Evolutionary conservation across 257 asterid species (phyloP), one percentile per base, ranked within the genome.

Genomic region (Lithospermum erythrorhizon): DNA sequence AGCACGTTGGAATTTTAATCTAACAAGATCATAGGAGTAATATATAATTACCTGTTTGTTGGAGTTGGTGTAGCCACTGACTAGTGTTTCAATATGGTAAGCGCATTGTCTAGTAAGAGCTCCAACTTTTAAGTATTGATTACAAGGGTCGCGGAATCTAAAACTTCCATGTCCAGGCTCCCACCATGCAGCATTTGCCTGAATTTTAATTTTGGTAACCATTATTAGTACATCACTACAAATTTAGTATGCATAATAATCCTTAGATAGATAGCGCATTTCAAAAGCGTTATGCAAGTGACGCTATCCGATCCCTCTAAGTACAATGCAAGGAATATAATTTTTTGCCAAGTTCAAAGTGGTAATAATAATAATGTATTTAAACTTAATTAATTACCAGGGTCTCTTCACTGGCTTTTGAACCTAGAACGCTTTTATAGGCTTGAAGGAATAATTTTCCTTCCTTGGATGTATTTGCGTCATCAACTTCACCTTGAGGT

Each of bases 171-270:
- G 95, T 2, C 74, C 58, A 13, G 94, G 94, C 65, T 89, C 97
- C 97, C 95, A 86, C 89, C 94, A 75, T 1, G 95, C 97, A 70
- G 78, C 79, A 61, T 82, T 89, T 56, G 89, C 97, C 97, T 89
- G 72, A 18, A 59, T n/a, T 2, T 22, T 7, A 35, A 35, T 7
- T 30, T 8, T 9, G 45, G 45, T 4, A 10, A 35, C 45, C 6
- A 10, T 35, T 27, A 27, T 27, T 1, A 3, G 9, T 32, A 4
- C 9, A 32, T 8, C 3, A 3, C 6, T 35, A 35, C 14, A 35
- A 35, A 35, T 7, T 35, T 6, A 7, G 14, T 35, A 35, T 27
- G 6, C 4, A 24, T 24, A 24, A 24, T 24, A 24, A 1, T 24
- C 2, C 27, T 24, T 24, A 24, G 27, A 27, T 35, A 35, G 1